Evolutionary conservation across 371 early-diverging fungal genomes (phyloP).

Genomic region (Apophysomyces trapeziformis): DNA sequence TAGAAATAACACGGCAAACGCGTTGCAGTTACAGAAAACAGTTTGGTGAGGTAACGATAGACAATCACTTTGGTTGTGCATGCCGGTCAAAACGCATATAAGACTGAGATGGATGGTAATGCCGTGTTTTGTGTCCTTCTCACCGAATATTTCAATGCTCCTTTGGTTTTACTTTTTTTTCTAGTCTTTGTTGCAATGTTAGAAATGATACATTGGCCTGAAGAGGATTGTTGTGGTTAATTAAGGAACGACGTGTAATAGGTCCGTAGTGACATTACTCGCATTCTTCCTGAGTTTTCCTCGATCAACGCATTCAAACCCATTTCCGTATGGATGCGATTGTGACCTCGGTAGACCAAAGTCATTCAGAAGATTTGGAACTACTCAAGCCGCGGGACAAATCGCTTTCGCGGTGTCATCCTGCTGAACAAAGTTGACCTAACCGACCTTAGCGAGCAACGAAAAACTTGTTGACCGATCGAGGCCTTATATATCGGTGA

Average conservation of each 20-base stretch:
- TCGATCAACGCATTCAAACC: slow-evolving; percentile 30
- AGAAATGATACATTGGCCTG: not conserved
- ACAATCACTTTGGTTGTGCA: slow-evolving; percentile 33
- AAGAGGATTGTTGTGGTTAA: slow-evolving; percentile 1
- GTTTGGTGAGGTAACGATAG: slow-evolving; percentile 43
- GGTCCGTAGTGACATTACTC: slow-evolving; percentile 40
- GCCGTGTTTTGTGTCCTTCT: not conserved
- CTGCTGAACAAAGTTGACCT: slow-evolving; percentile 46
- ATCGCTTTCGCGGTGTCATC: slow-evolving; percentile 40
- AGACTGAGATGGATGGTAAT: slow-evolving; percentile 43
- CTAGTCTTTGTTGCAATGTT: slow-evolving; percentile 27
- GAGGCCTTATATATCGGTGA: slow-evolving; percentile 31
- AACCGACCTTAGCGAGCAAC: slow-evolving; percentile 20
- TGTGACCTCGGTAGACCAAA: slow-evolving; percentile 43
- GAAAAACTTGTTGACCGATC: slow-evolving; percentile 9
- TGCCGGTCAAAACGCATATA: slow-evolving; percentile 41
- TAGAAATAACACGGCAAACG: slow-evolving; percentile 34
- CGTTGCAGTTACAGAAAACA: slow-evolving; percentile 47
- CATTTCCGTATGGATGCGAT: slow-evolving; percentile 36
- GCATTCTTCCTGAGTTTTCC: slow-evolving; percentile 31
- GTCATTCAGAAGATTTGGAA: slow-evolving; percentile 25
- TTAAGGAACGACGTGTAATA: not conserved
- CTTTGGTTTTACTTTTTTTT: not conserved
- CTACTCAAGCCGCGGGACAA: slow-evolving; percentile 30
- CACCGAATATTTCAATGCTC: too few species aligned